Base-by-base conservation (phyloP, 2,329 filamentous ascomycete genomes). In the Arthroderma uncinatum region DNA sequence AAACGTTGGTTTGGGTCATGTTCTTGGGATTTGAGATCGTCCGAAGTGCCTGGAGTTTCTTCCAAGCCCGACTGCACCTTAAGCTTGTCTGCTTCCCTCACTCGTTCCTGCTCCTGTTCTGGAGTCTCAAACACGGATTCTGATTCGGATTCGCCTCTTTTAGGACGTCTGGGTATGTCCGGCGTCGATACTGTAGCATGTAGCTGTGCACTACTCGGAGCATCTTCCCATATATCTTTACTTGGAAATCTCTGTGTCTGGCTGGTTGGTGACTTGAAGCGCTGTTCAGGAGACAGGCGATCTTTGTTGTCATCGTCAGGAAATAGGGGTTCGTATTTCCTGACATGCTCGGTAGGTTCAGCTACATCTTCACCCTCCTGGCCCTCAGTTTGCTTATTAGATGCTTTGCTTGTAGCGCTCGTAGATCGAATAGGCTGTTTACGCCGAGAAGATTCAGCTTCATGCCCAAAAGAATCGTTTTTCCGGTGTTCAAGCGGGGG, bases 151-250 rank as follows among this genome's bases (percentile, higher is more conserved):
- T 72, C 67, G 40, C 71, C 67, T 67, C 74, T 69, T 60, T 64
- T 57, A 56, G 74, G 66, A 12, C 55, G 34, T 9, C 33, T 78
- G 0, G 78, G 75, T 33, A 80, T 67, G 65, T 90, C 87, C 1
- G 90, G 90, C 0, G 89, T 93, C 2, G 86, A 88, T 6, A 97
- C 92, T 59, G 88, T 90, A 2, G 91, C 84, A 34, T 80, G 75
- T 53, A 82, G 83, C 66, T 93, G 84, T 55, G 89, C 78, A 71
- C 90, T 95, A 67, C 84, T 86, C 2, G 94, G 93, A 0, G 89
- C 86, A 70, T 98, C 94, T 74, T 98, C 93, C 93, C 93, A 98
- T 40, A 97, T 82, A 69, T 98, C 93, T 69, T 91, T 87, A 70
- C 91, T 96, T 1, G 93, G 93, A 72, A 98, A 98, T 60, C 86